Conservation (phyloP, 176 grass and related monocot genomes). For the Hsuehochloa calcarea region DNA sequence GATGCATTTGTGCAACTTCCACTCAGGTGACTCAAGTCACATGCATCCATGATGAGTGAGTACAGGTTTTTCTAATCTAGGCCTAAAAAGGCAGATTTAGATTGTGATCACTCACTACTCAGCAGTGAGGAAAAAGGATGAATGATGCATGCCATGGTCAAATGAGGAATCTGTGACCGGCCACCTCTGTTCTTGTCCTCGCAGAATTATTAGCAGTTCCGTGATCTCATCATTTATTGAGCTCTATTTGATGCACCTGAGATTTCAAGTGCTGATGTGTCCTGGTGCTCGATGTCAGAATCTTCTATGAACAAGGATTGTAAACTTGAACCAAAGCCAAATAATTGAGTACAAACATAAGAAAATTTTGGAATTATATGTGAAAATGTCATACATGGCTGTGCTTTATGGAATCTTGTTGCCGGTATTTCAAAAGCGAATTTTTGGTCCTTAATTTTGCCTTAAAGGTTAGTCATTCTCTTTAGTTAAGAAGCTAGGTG, state of each 20-base stretch:
- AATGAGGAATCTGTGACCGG: slow-evolving; percentile 41
- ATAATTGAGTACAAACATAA: not conserved
- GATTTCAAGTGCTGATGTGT: not conserved
- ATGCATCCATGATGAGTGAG: slow-evolving; percentile 23
- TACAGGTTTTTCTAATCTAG: not conserved
- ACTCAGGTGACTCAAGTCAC: slow-evolving; percentile 6
- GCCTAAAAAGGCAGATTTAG: slow-evolving; percentile 15
- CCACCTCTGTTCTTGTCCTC: slow-evolving; percentile 21
- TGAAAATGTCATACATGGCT: not conserved
- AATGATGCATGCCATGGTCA: slow-evolving; percentile 19
- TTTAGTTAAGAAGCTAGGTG: too few relatives aligned
- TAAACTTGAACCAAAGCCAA: not conserved
- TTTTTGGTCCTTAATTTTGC: not conserved
- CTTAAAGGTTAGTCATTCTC: not conserved
- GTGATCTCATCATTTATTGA: not conserved
- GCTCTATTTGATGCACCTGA: not conserved
- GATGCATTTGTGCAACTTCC: slow-evolving; percentile 32
- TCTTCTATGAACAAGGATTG: not conserved
- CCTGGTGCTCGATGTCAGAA: not conserved
- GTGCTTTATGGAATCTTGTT: not conserved
- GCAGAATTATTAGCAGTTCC: slow-evolving; percentile 3
- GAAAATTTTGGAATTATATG: not conserved
- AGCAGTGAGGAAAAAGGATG: not conserved
- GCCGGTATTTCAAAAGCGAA: not conserved
- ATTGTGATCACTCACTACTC: not conserved